Base-by-base conservation (phyloP, 2,329 filamentous ascomycete genomes). In the Cytospora leucostoma region DNA sequence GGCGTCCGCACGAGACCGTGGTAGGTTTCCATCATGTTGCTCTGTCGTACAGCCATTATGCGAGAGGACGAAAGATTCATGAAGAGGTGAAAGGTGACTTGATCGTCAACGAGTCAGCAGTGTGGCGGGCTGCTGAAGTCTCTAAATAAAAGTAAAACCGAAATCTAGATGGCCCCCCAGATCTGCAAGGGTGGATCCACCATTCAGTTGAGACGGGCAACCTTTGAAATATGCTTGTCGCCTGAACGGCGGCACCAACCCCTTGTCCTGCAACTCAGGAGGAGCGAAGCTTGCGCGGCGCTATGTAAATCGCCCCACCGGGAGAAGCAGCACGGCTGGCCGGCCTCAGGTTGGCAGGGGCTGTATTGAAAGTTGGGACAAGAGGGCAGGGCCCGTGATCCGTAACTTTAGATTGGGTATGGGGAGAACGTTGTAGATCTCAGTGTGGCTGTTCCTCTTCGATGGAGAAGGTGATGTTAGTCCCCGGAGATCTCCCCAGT, bases 1-100 rank as follows among this genome's bases (percentile, higher is more conserved):
- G 95, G 94, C n/a, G 93, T 96, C 78, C 93, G 91, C 73, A 99
- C 93, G 75, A 92, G 90, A 67, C 95, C 95, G 80, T 94, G 86
- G 74, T 98, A 99, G 54, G 95, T 99, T 80, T 99, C 95, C 94
- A 98, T 98, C 72, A 75, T 80, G 68, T 65, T 70, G 40, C 54
- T 62, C n/a, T 64, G 65, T 51, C 62, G 59, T 34, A 64, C 62
- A 60, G 62, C 65, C 62, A 66, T 66, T 34, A 52, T 37, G 56
- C 21, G 44, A 47, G 32, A 54, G 35, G 62, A 53, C 55, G 37
- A 32, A 49, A 35, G 35, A n/a, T 32, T 47, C 27, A 34, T 49
- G 37, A 51, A 33, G 34, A 27, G 33, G 49, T 37, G 19, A 12
- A 58, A 58, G 47, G 52, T 47, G 15, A 47, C 40, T 55, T 56